phyloP scores from a whole-genome alignment of 2,329 filamentous ascomycete genomes.

The Monosporascus sp. region DNA sequence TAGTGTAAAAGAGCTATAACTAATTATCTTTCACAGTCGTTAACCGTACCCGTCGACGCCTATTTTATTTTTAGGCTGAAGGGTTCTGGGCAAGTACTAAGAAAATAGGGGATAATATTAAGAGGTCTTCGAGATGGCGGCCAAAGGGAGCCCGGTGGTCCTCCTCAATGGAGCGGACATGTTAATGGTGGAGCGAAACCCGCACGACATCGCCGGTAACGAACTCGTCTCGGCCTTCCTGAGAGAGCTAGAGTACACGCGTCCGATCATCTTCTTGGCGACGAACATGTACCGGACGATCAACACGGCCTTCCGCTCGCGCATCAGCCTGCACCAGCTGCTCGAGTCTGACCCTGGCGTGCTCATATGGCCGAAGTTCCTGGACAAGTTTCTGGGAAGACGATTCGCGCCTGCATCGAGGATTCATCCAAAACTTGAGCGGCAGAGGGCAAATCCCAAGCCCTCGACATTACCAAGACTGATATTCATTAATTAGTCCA shows the following conservation, averaged over 20 bases:
- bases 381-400: background rate
- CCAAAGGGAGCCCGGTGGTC: slow-evolving; percentile 10
- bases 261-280: slow-evolving; percentile 32
- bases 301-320: slow-evolving; percentile 39
- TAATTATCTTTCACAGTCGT: background rate
- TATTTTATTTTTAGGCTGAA: background rate
- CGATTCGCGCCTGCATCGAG: background rate
- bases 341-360: slow-evolving; percentile 25
- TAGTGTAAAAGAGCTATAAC: background rate
- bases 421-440: too few relatives aligned
- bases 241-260: slow-evolving; percentile 29
- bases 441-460: background rate
- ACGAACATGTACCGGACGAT: slow-evolving; percentile 32
- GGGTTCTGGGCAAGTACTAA: slow-evolving; percentile 5
- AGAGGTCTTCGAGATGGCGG: slow-evolving; percentile 5
- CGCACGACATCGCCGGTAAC: background rate
- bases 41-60: background rate
- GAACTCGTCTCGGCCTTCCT: slow-evolving; percentile 23
- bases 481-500: slow-evolving; percentile 34
- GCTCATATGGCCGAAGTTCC: background rate
- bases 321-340: slow-evolving; percentile 42
- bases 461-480: slow-evolving; percentile 22
- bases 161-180: slow-evolving; percentile 17
- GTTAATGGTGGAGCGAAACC: slow-evolving; percentile 3
- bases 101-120: background rate